A percentile compares a stretch with the other conserved stretches of the same genome.
These are phyloP conservation scores for Lasiosphaeria ovina DNA, from an alignment of 495 filamentous ascomycete genomes.

Conservation along the genomic window DNA sequence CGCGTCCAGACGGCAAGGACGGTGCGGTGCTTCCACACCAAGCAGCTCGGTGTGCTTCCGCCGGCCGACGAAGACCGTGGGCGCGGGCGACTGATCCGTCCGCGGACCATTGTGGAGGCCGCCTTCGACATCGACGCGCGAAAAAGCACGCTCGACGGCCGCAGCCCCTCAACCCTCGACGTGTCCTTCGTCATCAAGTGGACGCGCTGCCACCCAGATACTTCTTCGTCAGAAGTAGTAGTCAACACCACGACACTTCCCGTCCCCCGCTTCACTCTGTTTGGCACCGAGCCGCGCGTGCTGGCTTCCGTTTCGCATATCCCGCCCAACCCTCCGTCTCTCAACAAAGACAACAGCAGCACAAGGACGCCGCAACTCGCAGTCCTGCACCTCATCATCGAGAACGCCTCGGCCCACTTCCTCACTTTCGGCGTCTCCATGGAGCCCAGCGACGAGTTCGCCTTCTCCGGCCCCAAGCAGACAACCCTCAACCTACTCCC, in stretches of 20 bases:
- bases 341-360: conserved; percentile 9
- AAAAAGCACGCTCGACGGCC: conserved; percentile 76
- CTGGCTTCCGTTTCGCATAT: conserved; percentile 61
- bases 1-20: conserved; percentile 52
- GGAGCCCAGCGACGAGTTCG: conserved; percentile 90
- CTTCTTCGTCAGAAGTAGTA: background rate
- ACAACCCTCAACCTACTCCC: conserved; percentile 75
- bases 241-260: conserved; percentile 60
- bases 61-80: conserved; percentile 22
- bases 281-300: conserved; percentile 83
- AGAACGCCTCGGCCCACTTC: conserved; percentile 93
- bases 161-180: conserved; percentile 66
- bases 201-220: conserved; percentile 49
- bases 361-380: conserved; percentile 24
- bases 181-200: conserved; percentile 75
- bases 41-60: conserved; percentile 28
- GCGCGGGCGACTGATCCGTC: conserved; percentile 39
- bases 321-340: conserved; percentile 1
- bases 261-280: conserved; percentile 74
- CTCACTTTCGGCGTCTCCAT: conserved; percentile 87
- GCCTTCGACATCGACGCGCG: conserved; percentile 70
- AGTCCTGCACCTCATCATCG: conserved; percentile 65
- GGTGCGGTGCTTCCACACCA: conserved; percentile 37
- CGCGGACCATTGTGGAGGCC: conserved; percentile 64
- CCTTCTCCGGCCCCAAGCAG: conserved; percentile 85